Evolutionary conservation across 2,329 filamentous ascomycete genomes (phyloP).

Genomic region (Claviceps sorghi): DNA sequence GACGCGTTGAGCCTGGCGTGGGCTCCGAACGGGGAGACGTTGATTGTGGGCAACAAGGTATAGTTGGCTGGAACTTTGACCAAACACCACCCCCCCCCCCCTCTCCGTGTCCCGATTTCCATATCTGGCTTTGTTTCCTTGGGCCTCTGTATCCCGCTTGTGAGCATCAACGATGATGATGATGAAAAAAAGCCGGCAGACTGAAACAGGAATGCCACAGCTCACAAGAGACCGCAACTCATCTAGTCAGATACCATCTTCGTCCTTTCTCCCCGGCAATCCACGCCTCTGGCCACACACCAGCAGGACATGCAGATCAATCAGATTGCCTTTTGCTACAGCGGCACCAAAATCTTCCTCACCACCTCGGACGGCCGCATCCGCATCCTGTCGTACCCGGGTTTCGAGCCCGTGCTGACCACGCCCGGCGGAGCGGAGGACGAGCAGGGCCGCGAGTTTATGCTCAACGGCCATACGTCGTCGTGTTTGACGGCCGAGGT

Average conservation of each 20-base stretch:
- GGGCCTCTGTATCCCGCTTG: too few relatives aligned
- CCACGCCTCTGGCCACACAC: slow-evolving; percentile 41
- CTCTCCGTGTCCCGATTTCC: too few relatives aligned
- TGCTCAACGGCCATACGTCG: slow-evolving; percentile 57
- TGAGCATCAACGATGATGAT: too few relatives aligned
- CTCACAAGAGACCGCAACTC: neutral
- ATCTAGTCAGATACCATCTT: slow-evolving; percentile 47
- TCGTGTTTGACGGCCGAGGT: slow-evolving; percentile 54
- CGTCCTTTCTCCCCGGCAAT: slow-evolving; percentile 44
- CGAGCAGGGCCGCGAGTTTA: slow-evolving; percentile 31
- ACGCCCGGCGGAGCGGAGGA: slow-evolving; percentile 27
- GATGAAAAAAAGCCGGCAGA: too few relatives aligned
- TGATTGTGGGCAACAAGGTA: slow-evolving; percentile 63
- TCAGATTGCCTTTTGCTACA: slow-evolving; percentile 60
- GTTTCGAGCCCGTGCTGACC: slow-evolving; percentile 40
- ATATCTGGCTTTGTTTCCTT: too few relatives aligned
- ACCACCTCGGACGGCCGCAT: slow-evolving; percentile 58
- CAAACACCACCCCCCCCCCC: too few relatives aligned
- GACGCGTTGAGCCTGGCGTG: slow-evolving; percentile 59
- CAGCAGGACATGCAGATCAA: slow-evolving; percentile 53
- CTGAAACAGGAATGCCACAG: neutral
- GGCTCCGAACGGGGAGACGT: slow-evolving; percentile 54
- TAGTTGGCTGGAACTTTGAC: slow-evolving; percentile 23
- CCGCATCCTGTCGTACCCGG: slow-evolving; percentile 55
- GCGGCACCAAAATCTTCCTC: slow-evolving; percentile 53